phyloP scores from a whole-genome alignment of 805 yeast species.

The Cyberlindnera subsufficiens region DNA sequence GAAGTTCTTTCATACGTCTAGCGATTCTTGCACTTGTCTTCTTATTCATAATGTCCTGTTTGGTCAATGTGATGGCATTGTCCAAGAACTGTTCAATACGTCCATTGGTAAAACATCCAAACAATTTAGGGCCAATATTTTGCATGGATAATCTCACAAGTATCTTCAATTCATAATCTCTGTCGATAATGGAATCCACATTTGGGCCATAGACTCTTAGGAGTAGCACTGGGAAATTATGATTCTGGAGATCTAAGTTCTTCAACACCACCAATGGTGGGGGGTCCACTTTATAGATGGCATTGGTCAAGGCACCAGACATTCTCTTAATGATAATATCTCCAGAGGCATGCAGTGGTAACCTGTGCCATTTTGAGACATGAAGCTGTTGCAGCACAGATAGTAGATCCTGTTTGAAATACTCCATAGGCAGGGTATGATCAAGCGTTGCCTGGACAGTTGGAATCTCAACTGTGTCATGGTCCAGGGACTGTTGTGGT shows the following conservation, averaged over 20 bases:
- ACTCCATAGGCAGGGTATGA: slow-evolving; percentile 73
- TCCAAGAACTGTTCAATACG: slow-evolving; percentile 89
- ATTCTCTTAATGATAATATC: slow-evolving; percentile 58
- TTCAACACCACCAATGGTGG: slow-evolving; percentile 31
- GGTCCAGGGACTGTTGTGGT: slow-evolving; percentile 3
- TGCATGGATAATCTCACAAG: slow-evolving; percentile 68
- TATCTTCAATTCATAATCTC: slow-evolving; percentile 71
- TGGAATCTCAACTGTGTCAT: slow-evolving; percentile 28
- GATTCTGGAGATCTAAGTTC: slow-evolving; percentile 28
- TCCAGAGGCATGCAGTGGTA: slow-evolving; percentile 30
- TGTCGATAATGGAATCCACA: slow-evolving; percentile 78
- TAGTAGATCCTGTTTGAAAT: slow-evolving; percentile 76
- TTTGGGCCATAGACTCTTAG: slow-evolving; percentile 86
- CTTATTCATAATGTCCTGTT: slow-evolving; percentile 67
- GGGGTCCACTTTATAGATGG: slow-evolving; percentile 72
- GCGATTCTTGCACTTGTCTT: slow-evolving; percentile 80
- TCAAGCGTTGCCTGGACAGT: slow-evolving; percentile 59
- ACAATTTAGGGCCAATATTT: slow-evolving; percentile 80
- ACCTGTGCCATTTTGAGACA: slow-evolving; percentile 72
- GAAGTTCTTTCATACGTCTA: slow-evolving; percentile 94
- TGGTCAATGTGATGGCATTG: slow-evolving; percentile 72
- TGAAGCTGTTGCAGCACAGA: slow-evolving; percentile 55
- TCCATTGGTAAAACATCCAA: slow-evolving; percentile 90
- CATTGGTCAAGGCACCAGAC: slow-evolving; percentile 90
- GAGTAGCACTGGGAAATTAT: slow-evolving; percentile 53